Base-by-base conservation (phyloP, 106 monocot species). In the Dendrobium chrysotoxum region DNA sequence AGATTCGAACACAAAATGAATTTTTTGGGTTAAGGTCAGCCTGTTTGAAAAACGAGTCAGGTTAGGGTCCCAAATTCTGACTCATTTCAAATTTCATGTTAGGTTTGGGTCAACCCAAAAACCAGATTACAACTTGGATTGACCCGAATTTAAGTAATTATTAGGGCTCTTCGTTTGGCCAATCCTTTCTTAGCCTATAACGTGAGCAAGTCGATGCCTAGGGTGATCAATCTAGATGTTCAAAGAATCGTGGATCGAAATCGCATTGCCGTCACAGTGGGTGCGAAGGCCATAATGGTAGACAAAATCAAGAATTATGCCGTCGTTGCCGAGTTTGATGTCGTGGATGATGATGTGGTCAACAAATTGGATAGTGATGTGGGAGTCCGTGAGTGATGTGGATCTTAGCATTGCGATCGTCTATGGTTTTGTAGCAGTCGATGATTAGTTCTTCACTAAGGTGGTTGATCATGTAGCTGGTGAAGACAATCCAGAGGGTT, bases 161-260 rank as follows among this genome's bases (percentile, higher is more conserved):
- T 3, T 0, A 35, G 3, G 35, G 35, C 35, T 35, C 35, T 3
- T 35, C 35, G 3, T 35, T 35, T 35, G 35, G 0, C 35, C 3
- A 3, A 35, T 35, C 35, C 35, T 3, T 35, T 35, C 35, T 35
- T 35, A 35, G 35, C 35, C 35, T 35, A 3, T 0, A 35, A 35
- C 0, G 3, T 35, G 35, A 35, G 3, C 35, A 35, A 35, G 35
- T 35, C 3, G 35, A 35, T 35, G 35, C 35, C 35, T 3, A 35
- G 3, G 35, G 40, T 91, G 91, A 31, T 91, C 91, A 40, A 91
- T 75, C 88, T 88, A 91, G 20, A 91, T 38, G 72, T 91, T 78
- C 28, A 78, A 71, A 0, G 88, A 58, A 11, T 83, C 86, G 72
- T 79, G 87, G 75, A 91, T 67, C 41, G 82, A 81, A 68, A 91